phyloP scores from a whole-genome alignment of 179 eudicot genomes.

The Camellia oleifera region DNA sequence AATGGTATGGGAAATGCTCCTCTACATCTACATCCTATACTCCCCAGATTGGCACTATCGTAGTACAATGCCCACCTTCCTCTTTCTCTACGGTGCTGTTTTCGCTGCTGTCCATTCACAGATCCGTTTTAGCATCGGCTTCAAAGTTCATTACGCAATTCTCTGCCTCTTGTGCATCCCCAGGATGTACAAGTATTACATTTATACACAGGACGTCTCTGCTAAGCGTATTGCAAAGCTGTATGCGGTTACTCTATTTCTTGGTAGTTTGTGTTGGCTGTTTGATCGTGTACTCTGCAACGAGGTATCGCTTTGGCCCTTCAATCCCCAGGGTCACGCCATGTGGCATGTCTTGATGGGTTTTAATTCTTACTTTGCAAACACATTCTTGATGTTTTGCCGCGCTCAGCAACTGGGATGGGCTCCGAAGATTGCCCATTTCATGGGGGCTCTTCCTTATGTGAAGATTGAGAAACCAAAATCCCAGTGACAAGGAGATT shows the following conservation, averaged over 20 bases:
- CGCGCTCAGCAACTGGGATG: slow-evolving; percentile 48
- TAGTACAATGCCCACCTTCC: slow-evolving; percentile 56
- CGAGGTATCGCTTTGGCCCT: slow-evolving; percentile 27
- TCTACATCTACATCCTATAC: slow-evolving; percentile 49
- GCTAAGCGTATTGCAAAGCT: slow-evolving; percentile 49
- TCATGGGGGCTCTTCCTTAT: slow-evolving; percentile 49
- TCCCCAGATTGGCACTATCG: slow-evolving; percentile 61
- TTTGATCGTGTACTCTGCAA: slow-evolving; percentile 39
- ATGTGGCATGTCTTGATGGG: slow-evolving; percentile 53
- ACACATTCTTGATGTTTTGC: slow-evolving; percentile 52
- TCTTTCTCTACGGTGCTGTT: slow-evolving; percentile 43
- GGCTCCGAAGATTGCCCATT: slow-evolving; percentile 36
- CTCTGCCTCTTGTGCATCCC: slow-evolving; percentile 54
- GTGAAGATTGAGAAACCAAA: slow-evolving; percentile 46
- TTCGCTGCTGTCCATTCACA: slow-evolving; percentile 37
- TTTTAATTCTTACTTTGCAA: slow-evolving; percentile 45
- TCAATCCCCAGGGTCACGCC: slow-evolving; percentile 57
- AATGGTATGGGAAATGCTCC: slow-evolving; percentile 59
- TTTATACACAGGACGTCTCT: slow-evolving; percentile 30
- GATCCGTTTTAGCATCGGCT: slow-evolving; percentile 32
- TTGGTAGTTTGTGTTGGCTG: slow-evolving; percentile 42
- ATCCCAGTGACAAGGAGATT: slow-evolving; percentile 9
- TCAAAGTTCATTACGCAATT: slow-evolving; percentile 38
- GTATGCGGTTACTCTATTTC: slow-evolving; percentile 31
- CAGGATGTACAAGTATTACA: slow-evolving; percentile 55